Conservation (phyloP, 805 yeast genomes). For the Hemisphaericaspora nanyangensis region DNA sequence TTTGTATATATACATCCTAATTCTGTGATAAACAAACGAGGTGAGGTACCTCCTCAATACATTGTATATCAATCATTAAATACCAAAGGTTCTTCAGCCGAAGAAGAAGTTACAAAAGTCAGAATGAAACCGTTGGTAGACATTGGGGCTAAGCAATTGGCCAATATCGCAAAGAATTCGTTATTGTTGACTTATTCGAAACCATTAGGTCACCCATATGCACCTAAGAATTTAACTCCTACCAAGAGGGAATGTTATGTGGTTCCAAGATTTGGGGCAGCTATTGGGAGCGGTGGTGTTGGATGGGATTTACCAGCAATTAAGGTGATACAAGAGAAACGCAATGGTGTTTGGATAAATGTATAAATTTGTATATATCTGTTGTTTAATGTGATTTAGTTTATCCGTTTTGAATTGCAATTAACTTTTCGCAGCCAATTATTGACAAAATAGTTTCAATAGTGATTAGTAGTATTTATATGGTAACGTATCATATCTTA, state of each 20-base stretch:
- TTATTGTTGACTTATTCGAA: conserved; percentile 80
- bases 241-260: conserved; percentile 84
- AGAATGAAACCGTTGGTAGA: conserved; percentile 78
- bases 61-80: conserved; percentile 71
- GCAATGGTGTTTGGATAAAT: conserved; percentile 63
- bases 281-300: conserved; percentile 74
- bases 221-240: conserved; percentile 63
- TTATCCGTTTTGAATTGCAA: too few species aligned
- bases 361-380: not conserved
- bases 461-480: too few species aligned
- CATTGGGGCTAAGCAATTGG: conserved; percentile 66
- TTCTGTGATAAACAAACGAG: conserved; percentile 57
- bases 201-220: conserved; percentile 88
- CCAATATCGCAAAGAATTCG: conserved; percentile 72
- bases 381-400: not conserved
- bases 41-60: conserved; percentile 75
- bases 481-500: too few species aligned
- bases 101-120: conserved; percentile 40
- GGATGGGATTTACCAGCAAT: conserved; percentile 89
- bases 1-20: conserved; percentile 77
- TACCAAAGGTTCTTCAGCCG: conserved; percentile 42
- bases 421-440: too few species aligned
- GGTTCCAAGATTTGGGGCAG: conserved; percentile 85
- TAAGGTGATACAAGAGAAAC: conserved; percentile 68
- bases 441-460: too few species aligned